Conservation (phyloP, 805 yeast species). For the Ogataea neopini region DNA sequence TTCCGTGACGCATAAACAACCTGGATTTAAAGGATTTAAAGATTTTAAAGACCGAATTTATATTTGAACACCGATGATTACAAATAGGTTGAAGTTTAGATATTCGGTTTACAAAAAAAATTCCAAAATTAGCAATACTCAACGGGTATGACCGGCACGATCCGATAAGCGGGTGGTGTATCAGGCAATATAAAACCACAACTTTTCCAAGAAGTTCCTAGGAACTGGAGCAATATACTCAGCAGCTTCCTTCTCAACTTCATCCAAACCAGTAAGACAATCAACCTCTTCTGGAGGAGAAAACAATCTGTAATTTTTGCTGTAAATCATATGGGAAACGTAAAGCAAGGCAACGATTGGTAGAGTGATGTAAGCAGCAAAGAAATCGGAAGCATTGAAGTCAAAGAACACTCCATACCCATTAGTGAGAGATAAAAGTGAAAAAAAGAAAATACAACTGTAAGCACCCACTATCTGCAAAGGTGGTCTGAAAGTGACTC, state of each 20-base stretch:
- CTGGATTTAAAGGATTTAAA: no score
- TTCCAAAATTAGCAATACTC: no score
- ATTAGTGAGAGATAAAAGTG: slow-evolving; percentile 48
- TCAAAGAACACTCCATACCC: slow-evolving; percentile 65
- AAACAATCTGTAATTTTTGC: slow-evolving; percentile 45
- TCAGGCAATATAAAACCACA: slow-evolving; percentile 51
- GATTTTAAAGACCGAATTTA: no score
- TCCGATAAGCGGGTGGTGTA: no score
- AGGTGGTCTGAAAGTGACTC: slow-evolving; percentile 57
- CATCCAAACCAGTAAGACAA: slow-evolving; percentile 57
- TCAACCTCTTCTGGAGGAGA: slow-evolving; percentile 61
- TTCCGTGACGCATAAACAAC: no score
- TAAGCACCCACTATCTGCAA: slow-evolving; percentile 62
- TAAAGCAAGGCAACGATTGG: slow-evolving; percentile 56
- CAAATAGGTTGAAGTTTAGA: no score
- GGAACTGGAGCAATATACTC: slow-evolving; percentile 32
- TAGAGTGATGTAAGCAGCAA: slow-evolving; percentile 67
- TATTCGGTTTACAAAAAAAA: no score
- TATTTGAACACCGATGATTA: no score
- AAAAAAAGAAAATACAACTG: slow-evolving; percentile 43
- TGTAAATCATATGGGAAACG: slow-evolving; percentile 55
- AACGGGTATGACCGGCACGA: no score
- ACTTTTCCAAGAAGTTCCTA: slow-evolving; percentile 42
- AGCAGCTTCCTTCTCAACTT: slow-evolving; percentile 55
- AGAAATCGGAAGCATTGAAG: slow-evolving; percentile 53